Conservation (phyloP, 768 basidiomycete species). For the Ramaria rubella region DNA sequence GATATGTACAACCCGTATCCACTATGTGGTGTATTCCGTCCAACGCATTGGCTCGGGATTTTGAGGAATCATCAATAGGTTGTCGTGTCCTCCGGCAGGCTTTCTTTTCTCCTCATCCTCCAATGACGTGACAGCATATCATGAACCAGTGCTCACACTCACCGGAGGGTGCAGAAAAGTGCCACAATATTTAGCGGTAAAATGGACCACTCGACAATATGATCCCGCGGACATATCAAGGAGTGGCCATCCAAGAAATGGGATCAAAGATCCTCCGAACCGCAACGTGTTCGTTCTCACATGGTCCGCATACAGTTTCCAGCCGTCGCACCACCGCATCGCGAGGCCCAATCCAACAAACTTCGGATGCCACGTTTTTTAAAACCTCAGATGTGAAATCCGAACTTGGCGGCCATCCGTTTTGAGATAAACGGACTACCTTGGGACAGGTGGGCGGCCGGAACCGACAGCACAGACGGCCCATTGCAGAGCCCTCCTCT, state of each 20-base stretch:
- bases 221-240: too few species aligned
- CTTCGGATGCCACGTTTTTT: background rate
- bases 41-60: too few species aligned
- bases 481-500: conserved; percentile 5
- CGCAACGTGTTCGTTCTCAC: background rate
- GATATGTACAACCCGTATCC: too few species aligned
- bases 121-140: too few species aligned
- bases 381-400: background rate
- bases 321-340: background rate
- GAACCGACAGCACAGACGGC: conserved; percentile 6
- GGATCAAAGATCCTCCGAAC: conserved; percentile 5
- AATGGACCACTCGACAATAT: too few species aligned
- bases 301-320: conserved; percentile 3
- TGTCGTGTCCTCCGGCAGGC: too few species aligned
- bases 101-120: too few species aligned
- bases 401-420: background rate
- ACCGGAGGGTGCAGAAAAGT: too few species aligned
- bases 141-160: too few species aligned
- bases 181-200: too few species aligned
- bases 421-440: background rate
- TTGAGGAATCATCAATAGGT: too few species aligned
- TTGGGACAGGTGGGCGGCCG: background rate
- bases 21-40: too few species aligned
- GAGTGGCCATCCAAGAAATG: background rate
- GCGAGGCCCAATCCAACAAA: background rate